Percentiles rank a stretch among this genome's conserved stretches.
Conservation (phyloP, 352 stramenopile species). For the Achlya hypogyna region DNA sequence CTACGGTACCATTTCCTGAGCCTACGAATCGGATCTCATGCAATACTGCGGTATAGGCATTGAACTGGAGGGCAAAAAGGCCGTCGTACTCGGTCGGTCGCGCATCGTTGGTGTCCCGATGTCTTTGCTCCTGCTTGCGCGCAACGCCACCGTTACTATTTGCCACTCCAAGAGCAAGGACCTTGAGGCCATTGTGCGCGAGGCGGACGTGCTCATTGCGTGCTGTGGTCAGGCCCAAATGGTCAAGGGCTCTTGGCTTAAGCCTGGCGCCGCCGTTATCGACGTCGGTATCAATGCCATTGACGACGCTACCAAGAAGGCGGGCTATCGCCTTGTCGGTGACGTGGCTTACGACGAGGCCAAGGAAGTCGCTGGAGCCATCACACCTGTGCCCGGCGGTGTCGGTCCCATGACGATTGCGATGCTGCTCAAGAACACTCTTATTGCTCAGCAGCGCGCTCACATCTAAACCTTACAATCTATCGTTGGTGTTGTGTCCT, state of each 20-base stretch:
- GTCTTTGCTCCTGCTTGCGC: constrained; percentile 91
- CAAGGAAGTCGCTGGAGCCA: constrained; percentile 68
- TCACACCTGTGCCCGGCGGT: constrained; percentile 96
- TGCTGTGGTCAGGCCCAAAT: constrained; percentile 93
- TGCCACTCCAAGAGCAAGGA: constrained; percentile 94
- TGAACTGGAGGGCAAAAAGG: constrained; percentile 87
- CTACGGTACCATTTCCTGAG: constrained; percentile 21
- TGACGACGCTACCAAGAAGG: constrained; percentile 37
- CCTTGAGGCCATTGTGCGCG: constrained; percentile 74
- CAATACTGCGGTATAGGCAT: constrained; percentile 55
- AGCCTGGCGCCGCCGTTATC: constrained; percentile 94
- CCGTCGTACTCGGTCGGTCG: constrained; percentile 94
- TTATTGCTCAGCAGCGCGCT: constrained; percentile 18
- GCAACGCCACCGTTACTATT: constrained; percentile 96
- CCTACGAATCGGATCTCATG: no score
- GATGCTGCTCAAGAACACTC: constrained; percentile 87
- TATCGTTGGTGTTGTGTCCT: neutral
- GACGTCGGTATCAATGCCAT: constrained; percentile 99
- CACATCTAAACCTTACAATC: neutral
- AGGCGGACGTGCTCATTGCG: constrained; percentile 96
- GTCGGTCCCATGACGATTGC: constrained; percentile 99
- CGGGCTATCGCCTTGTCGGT: constrained; percentile 88
- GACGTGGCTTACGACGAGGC: constrained; percentile 92
- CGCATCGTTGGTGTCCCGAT: constrained; percentile 98
- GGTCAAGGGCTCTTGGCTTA: constrained; percentile 94